These are phyloP conservation scores for Neurospora terricola DNA, from an alignment of 495 filamentous ascomycete genomes.

Conservation along the genomic window DNA sequence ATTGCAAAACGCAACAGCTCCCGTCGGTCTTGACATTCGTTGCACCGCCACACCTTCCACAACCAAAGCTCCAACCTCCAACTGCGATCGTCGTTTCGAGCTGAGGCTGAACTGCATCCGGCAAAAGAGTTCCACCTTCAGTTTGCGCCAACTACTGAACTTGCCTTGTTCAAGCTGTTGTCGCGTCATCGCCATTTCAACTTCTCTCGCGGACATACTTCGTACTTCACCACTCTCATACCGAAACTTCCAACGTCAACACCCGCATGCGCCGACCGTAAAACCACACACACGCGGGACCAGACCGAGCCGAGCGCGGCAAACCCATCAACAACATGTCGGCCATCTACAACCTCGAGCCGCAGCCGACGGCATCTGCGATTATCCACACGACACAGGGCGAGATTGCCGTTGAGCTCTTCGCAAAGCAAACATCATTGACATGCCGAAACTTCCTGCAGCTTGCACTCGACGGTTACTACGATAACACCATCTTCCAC, in stretches of 20 bases:
- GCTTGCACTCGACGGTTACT: constrained; percentile 88
- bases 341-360: constrained; percentile 85
- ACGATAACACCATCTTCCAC: constrained; percentile 85
- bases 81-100: not conserved
- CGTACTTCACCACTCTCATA: not conserved
- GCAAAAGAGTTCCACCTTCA: not conserved
- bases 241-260: not conserved
- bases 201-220: too few relatives aligned
- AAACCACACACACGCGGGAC: not conserved
- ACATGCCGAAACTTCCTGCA: constrained; percentile 95
- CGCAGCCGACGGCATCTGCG: constrained; percentile 80
- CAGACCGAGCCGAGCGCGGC: not conserved
- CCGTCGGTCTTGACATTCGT: not conserved
- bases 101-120: not conserved
- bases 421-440: constrained; percentile 85
- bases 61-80: not conserved
- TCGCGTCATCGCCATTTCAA: not conserved
- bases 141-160: not conserved
- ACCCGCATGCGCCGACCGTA: not conserved
- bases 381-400: constrained; percentile 82
- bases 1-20: not conserved
- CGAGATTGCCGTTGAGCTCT: constrained; percentile 82
- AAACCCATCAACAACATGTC: constrained; percentile 48
- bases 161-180: not conserved
- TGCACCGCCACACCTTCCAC: not conserved